phyloP scores from a whole-genome alignment of 1,139 yeast species.

The Hyphopichia khmerensis region DNA sequence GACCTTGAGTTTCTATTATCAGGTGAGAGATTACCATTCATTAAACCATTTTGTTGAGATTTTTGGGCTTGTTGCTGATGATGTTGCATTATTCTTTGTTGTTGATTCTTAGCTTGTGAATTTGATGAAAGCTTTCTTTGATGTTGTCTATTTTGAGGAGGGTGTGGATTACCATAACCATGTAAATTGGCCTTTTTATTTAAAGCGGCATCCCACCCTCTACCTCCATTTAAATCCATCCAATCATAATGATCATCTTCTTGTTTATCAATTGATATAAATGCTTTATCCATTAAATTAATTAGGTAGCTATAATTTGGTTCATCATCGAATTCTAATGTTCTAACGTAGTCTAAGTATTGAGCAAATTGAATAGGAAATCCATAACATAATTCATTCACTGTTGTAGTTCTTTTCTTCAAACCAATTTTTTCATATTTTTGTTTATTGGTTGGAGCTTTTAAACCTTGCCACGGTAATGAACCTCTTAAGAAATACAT shows the following conservation, averaged over 20 bases:
- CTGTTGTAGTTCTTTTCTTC: constrained; percentile 70
- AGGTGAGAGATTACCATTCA: background rate
- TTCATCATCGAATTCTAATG: constrained; percentile 70
- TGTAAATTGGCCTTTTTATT: constrained; percentile 79
- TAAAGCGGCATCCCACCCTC: constrained; percentile 79
- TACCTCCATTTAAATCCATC: constrained; percentile 80
- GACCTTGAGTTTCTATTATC: constrained; percentile 6
- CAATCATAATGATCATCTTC: constrained; percentile 78
- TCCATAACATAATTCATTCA: constrained; percentile 66
- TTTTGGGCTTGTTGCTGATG: constrained; percentile 6
- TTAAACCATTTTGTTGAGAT: background rate
- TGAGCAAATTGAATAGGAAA: constrained; percentile 78
- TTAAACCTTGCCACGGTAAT: constrained; percentile 56
- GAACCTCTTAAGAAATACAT: constrained; percentile 63
- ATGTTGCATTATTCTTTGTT: constrained; percentile 7
- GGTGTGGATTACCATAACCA: constrained; percentile 76
- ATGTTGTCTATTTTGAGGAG: constrained; percentile 34
- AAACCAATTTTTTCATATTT: constrained; percentile 82
- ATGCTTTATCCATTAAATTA: constrained; percentile 44
- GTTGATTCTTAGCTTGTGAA: constrained; percentile 9
- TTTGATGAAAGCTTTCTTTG: constrained; percentile 8
- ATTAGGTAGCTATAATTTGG: constrained; percentile 65
- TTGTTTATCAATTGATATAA: constrained; percentile 27
- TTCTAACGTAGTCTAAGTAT: constrained; percentile 69
- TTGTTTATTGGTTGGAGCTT: constrained; percentile 80